Evolutionary conservation across 2,329 filamentous ascomycete species (phyloP), one percentile per base, ranked within the genome.

Genomic region (Sporothrix phasma): DNA sequence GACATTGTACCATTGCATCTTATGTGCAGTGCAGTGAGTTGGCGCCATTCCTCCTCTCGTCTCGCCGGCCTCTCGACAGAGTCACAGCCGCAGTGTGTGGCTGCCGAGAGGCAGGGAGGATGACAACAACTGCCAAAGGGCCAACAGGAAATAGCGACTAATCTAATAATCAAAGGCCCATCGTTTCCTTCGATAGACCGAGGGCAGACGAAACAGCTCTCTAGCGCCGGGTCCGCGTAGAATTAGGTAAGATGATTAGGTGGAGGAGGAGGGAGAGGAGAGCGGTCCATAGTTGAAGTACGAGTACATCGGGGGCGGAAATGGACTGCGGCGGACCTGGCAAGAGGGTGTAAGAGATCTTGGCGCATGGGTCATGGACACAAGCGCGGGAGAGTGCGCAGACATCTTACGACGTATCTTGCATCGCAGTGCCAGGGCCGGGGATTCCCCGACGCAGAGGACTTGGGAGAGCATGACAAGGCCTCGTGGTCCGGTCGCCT

Each of bases 191-290:
- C n/a, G n/a, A n/a, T n/a, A n/a, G n/a, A n/a, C n/a, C n/a, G n/a
- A n/a, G n/a, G n/a, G n/a, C n/a, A n/a, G n/a, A n/a, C n/a, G n/a
- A n/a, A n/a, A n/a, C n/a, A n/a, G n/a, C n/a, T n/a, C n/a, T n/a
- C n/a, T n/a, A 58, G 24, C 24, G 39, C 56, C 24, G 39, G 37
- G 39, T 7, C 17, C 34, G 47, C 34, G 61, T 49, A 47, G 24
- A 62, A 54, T 54, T 31, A 59, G 60, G 61, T 46, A 53, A 54
- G 60, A 49, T 37, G 43, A 54, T 22, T 53, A 54, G 39, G 47
- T 26, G 34, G 15, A n/a, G 22, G 13, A 39, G 58, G 24, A 5
- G 37, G n/a, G 13, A 47, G 11, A 43, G 29, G 17, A 22, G 43
- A 19, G n/a, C n/a, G n/a, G n/a, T n/a, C n/a, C n/a, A n/a, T n/a